Base-by-base conservation (phyloP, 495 filamentous ascomycete genomes). In the Penicillium coffeae region DNA sequence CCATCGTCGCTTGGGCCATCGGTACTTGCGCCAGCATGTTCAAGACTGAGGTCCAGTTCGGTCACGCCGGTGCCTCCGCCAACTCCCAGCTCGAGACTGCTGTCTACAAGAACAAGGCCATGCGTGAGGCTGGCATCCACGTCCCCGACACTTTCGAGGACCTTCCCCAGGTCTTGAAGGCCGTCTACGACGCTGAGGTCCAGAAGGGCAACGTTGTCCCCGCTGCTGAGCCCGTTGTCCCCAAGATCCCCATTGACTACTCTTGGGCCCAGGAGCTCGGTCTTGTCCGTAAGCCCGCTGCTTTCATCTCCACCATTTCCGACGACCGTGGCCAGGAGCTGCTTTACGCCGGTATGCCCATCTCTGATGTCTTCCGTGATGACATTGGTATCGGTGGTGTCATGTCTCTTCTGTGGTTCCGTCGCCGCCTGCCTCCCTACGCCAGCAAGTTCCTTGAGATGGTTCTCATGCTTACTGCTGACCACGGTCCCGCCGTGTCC, bases 211-310 rank as follows among this genome's bases (percentile, higher is more conserved):
- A 78, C 55, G 89, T 98, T 67, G 80, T 81, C 67, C 90, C 91
- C 48, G 78, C 85, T 59, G 75, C 88, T 39, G 93, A 98, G 80
- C 93, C 94, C 39, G 80, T 86, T 48, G 87, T 90, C 18, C 93
- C 93, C 65, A 98, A 98, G 89, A 98, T 98, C 66, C 93, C 93
- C 62, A 96, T 98, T 61, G 93, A 98, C 75, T 98, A 98, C 84
- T 90, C 90, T 16, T 98, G 93, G 93, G 93, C 93, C 19, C 94
- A 97, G 77, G 93, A 98, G 73, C 87, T 98, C 50, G 93, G 93
- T 67, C 91, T 98, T 59, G 89, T 98, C 78, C 94, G 93, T 73
- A 98, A 98, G 82, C 93, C 93, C 58, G 93, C 93, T 69, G 94
- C 93, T 59, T 98, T 98, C 77, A 98, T 98, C 73, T 97, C 93